Evolutionary conservation across 306 rosid species (phyloP).

Genomic region (Prunus mume): DNA sequence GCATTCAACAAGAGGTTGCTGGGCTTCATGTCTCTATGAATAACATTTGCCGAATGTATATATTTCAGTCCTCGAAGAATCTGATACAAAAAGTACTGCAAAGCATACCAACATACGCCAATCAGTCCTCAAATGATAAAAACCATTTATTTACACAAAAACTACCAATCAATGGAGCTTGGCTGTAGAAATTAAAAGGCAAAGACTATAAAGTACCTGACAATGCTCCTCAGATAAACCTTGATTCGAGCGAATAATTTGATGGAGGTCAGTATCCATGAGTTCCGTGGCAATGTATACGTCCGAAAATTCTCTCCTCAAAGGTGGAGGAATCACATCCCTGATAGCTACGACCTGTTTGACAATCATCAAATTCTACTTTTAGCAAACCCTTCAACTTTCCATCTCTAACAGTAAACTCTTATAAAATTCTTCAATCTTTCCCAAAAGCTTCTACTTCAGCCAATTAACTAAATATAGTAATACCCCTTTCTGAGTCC

Average conservation of each 20-base stretch:
- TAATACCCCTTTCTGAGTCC: not conserved
- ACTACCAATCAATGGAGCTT: not conserved
- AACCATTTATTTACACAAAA: slow-evolving; percentile 1
- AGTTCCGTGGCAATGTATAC: slow-evolving; percentile 77
- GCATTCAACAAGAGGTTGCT: slow-evolving; percentile 87
- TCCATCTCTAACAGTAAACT: not conserved
- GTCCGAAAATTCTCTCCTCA: slow-evolving; percentile 84
- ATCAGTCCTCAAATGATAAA: slow-evolving; percentile 4
- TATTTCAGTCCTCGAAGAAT: slow-evolving; percentile 88
- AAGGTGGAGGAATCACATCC: slow-evolving; percentile 92
- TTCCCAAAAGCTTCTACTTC: not conserved
- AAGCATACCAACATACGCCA: slow-evolving; percentile 31
- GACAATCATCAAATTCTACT: slow-evolving; percentile 25
- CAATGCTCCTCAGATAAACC: slow-evolving; percentile 87
- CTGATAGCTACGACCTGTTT: slow-evolving; percentile 74
- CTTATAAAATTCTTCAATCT: not conserved
- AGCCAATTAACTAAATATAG: slow-evolving; percentile 6
- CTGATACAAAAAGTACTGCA: slow-evolving; percentile 98
- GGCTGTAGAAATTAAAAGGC: not conserved
- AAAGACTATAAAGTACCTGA: slow-evolving; percentile 44
- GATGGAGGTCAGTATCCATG: slow-evolving; percentile 98
- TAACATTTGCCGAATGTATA: slow-evolving; percentile 91
- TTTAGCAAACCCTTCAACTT: slow-evolving; percentile 2
- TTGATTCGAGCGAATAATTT: slow-evolving; percentile 93
- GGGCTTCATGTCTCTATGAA: slow-evolving; percentile 93